Evolutionary conservation across 805 yeast species (phyloP).

Genomic region (Hanseniaspora thailandica): DNA sequence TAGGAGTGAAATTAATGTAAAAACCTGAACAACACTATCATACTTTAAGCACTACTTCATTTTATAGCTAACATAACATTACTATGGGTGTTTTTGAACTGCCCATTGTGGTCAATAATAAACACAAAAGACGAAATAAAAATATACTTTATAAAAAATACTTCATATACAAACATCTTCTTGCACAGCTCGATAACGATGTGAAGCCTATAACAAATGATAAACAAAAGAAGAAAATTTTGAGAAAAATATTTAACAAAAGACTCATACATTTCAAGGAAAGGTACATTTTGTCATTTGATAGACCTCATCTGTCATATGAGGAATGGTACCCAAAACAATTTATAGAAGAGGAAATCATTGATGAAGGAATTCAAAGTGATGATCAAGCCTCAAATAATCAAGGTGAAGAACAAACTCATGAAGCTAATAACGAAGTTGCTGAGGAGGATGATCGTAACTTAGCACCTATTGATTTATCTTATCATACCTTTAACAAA

Average conservation of each 20-base stretch:
- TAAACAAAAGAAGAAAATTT: not conserved
- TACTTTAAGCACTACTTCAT: not conserved
- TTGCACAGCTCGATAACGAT: not conserved
- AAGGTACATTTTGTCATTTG: constrained; percentile 22
- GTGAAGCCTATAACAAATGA: constrained; percentile 1
- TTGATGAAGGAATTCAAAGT: not conserved
- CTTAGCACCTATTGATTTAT: not conserved
- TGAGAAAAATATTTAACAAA: not conserved
- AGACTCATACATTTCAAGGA: constrained; percentile 17
- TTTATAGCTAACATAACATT: not conserved
- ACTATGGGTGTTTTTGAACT: constrained; percentile 11
- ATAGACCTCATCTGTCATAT: constrained; percentile 26
- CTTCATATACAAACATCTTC: not conserved
- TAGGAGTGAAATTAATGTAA: too few relatives aligned
- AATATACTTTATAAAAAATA: constrained; percentile 12
- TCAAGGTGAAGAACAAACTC: not conserved
- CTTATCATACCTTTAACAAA: constrained; percentile 3
- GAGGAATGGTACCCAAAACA: constrained; percentile 24
- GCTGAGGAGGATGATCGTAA: not conserved
- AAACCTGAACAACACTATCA: too few relatives aligned
- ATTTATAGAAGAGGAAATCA: not conserved
- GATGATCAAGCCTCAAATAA: not conserved
- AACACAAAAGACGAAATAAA: constrained; percentile 8
- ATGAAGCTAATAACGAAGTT: not conserved
- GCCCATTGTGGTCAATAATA: constrained; percentile 15